Percentiles rank a stretch among this genome's conserved stretches.
These are phyloP conservation scores for Zizania latifolia DNA, from an alignment of 176 grass and related monocot species.

Conservation along the genomic window DNA sequence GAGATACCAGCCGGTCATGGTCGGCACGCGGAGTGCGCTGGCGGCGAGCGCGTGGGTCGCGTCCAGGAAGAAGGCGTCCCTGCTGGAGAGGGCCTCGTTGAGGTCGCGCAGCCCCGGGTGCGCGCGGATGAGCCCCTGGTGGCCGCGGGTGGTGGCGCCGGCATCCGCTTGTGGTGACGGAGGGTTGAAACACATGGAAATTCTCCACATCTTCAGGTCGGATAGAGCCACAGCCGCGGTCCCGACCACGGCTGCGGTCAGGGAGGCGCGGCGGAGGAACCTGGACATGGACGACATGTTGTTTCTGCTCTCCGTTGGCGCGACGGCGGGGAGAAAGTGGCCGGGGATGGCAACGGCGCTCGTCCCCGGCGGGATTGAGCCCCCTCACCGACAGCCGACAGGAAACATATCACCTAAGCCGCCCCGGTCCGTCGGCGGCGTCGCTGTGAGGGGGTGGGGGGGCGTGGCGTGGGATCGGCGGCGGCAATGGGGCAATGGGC, in stretches of 20 bases:
- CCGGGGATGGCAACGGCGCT: too few relatives aligned
- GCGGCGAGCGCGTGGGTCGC: background rate
- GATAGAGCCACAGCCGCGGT: background rate
- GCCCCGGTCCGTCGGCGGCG: too few relatives aligned
- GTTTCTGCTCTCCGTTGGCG: too few relatives aligned
- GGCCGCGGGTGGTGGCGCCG: background rate
- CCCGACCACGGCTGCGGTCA: background rate
- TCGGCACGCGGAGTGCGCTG: background rate
- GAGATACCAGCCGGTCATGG: background rate
- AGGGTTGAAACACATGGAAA: background rate
- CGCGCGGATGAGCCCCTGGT: background rate
- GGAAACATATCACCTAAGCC: too few relatives aligned
- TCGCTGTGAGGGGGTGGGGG: too few relatives aligned
- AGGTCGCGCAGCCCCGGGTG: background rate
- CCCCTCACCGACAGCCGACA: too few relatives aligned
- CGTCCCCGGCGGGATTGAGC: too few relatives aligned
- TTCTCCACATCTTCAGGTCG: background rate
- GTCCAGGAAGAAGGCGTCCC: constrained; percentile 2
- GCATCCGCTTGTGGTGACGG: background rate
- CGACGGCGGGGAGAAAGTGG: too few relatives aligned
- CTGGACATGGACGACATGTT: background rate
- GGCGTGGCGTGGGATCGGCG: too few relatives aligned
- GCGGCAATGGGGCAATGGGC: too few relatives aligned
- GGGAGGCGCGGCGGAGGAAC: background rate
- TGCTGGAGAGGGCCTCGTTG: background rate